These are phyloP conservation scores for Pythium brachiatum DNA, from an alignment of 352 stramenopile genomes.

Conservation along the genomic window DNA sequence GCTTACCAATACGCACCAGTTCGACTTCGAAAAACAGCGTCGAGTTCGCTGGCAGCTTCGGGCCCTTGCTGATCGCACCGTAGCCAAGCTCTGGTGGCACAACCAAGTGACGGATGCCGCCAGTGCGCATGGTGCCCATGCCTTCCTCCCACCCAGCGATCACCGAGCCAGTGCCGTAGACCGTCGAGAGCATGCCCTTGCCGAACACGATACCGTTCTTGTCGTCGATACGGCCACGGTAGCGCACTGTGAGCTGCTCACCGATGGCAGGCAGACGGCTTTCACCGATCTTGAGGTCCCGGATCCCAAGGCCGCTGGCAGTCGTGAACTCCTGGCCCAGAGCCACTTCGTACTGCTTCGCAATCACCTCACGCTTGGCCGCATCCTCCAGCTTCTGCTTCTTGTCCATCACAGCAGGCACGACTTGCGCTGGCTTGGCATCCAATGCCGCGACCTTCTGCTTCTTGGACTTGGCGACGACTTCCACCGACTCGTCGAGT, in stretches of 20 bases:
- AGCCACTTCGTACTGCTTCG: conserved; percentile 48
- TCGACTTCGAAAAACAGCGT: conserved; percentile 82
- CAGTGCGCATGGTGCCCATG: conserved; percentile 67
- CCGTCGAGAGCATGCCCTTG: conserved; percentile 72
- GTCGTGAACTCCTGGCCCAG: conserved; percentile 54
- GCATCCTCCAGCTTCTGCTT: conserved; percentile 32
- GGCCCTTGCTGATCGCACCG: conserved; percentile 55
- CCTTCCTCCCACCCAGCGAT: conserved; percentile 83
- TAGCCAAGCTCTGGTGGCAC: conserved; percentile 70
- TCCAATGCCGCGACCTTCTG: conserved; percentile 15
- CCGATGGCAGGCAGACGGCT: conserved; percentile 46
- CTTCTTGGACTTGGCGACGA: conserved; percentile 21
- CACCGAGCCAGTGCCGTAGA: conserved; percentile 61
- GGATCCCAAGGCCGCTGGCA: conserved; percentile 52
- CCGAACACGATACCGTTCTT: conserved; percentile 66
- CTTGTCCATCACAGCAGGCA: conserved; percentile 23
- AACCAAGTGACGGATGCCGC: conserved; percentile 52
- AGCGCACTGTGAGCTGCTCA: conserved; percentile 78
- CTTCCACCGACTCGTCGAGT: conserved; percentile 3
- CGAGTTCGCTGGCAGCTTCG: conserved; percentile 75
- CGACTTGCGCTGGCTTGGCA: conserved; percentile 12
- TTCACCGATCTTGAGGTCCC: conserved; percentile 52
- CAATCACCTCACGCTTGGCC: conserved; percentile 40
- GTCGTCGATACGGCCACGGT: conserved; percentile 50
- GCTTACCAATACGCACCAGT: conserved; percentile 72